A percentile compares a stretch with the other conserved stretches of the same genome.
Evolutionary conservation across 257 asterid species (phyloP).

Genomic region (Capsicum rhomboideum): DNA sequence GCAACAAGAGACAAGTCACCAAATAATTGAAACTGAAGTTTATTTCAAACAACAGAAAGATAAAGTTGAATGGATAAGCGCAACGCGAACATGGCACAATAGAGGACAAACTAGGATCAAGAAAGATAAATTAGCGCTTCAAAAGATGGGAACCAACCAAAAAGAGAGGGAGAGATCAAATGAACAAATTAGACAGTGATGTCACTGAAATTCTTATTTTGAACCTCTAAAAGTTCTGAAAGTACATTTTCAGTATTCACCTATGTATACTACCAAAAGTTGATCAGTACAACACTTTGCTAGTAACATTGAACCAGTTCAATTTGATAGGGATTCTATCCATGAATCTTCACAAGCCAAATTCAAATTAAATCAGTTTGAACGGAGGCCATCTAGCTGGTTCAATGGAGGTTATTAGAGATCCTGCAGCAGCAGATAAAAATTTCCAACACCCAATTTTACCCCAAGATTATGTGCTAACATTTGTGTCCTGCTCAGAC

Average conservation of each 20-base stretch:
- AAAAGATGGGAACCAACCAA: neutral
- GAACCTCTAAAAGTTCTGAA: neutral
- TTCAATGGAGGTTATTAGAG: slow-evolving; percentile 41
- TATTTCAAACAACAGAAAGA: neutral
- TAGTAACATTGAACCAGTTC: neutral
- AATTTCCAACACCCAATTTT: slow-evolving; percentile 41
- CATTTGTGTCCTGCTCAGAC: slow-evolving; percentile 42
- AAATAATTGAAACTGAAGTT: neutral
- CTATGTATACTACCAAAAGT: neutral
- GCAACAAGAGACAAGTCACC: neutral
- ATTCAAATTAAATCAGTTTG: neutral
- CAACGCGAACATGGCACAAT: neutral
- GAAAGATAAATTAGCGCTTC: neutral
- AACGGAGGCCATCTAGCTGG: slow-evolving; percentile 16
- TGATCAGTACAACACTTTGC: neutral
- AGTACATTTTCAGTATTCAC: neutral
- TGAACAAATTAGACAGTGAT: neutral
- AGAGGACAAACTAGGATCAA: neutral
- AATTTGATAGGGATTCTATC: neutral
- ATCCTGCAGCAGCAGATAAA: slow-evolving; percentile 36
- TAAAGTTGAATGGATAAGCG: neutral
- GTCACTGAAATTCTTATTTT: neutral
- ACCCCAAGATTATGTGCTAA: slow-evolving; percentile 35
- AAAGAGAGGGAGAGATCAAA: neutral
- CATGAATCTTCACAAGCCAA: neutral